Evolutionary conservation across 352 stramenopile species (phyloP).

Genomic region (Thalassiosira sp.): DNA sequence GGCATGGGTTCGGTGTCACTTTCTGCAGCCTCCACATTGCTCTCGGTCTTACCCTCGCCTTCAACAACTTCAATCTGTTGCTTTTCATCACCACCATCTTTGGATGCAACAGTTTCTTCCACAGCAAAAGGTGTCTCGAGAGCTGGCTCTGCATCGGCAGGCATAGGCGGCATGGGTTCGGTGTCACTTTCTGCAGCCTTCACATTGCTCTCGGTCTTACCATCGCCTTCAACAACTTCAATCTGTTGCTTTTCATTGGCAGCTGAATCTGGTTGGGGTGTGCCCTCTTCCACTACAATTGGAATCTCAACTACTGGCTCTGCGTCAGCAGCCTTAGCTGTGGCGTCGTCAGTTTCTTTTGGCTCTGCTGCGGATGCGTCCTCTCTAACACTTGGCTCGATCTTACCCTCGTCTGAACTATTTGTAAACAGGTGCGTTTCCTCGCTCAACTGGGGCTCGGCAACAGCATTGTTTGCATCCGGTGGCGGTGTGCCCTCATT

Average conservation of each 20-base stretch:
- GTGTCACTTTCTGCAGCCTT: neutral
- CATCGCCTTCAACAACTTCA: neutral
- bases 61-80: neutral
- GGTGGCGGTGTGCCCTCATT: neutral
- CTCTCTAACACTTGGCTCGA: neutral
- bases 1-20: too few species aligned
- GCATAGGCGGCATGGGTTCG: too few species aligned
- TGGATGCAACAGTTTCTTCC: constrained; percentile 21
- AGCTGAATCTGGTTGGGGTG: too few species aligned
- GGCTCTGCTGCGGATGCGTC: neutral
- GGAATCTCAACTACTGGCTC: constrained; percentile 7
- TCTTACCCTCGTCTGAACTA: neutral
- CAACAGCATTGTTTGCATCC: neutral
- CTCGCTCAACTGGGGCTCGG: neutral
- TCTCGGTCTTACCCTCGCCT: neutral
- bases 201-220: neutral
- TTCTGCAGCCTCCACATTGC: neutral
- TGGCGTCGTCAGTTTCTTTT: neutral
- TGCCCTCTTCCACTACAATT: neutral
- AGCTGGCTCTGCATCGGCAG: neutral
- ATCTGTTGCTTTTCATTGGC: neutral
- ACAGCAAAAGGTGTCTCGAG: neutral
- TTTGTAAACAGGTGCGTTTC: neutral
- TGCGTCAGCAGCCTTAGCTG: neutral
- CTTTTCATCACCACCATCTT: neutral